These are phyloP conservation scores for Trichosporon sp. DNA, from an alignment of 1,284 basidiomycete species.

Conservation along the genomic window DNA sequence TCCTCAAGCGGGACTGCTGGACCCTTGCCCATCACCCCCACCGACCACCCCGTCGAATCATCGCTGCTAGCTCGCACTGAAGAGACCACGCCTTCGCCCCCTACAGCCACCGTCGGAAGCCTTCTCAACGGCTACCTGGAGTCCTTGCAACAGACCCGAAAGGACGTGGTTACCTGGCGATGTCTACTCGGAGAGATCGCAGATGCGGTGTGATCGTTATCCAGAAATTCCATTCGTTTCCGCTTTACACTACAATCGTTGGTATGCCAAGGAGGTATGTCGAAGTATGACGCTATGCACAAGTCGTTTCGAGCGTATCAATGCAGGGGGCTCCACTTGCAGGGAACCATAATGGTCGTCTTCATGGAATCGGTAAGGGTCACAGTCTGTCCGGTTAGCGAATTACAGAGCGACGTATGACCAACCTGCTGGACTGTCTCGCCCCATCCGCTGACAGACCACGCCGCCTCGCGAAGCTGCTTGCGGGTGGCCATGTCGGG, in stretches of 20 bases:
- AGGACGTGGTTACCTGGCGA: background rate
- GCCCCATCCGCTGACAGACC: constrained; percentile 88
- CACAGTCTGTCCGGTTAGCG: constrained; percentile 32
- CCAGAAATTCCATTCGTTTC: background rate
- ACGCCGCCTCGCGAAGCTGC: constrained; percentile 75
- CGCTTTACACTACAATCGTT: background rate
- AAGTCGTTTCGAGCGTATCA: background rate
- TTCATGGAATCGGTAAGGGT: constrained; percentile 43
- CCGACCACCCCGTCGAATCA: background rate
- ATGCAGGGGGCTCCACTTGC: constrained; percentile 43
- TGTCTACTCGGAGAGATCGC: background rate
- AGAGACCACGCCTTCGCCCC: background rate
- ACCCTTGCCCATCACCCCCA: background rate
- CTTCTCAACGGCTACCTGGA: constrained; percentile 5
- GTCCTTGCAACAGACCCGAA: constrained; percentile 3
- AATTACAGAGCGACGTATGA: too few species aligned
- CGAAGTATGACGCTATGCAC: background rate
- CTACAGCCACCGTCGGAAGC: background rate
- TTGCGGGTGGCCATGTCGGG: constrained; percentile 76
- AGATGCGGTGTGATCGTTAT: background rate
- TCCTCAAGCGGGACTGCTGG: background rate
- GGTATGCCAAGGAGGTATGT: background rate
- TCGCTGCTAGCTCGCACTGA: background rate
- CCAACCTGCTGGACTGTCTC: constrained; percentile 82
- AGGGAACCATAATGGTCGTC: constrained; percentile 42